Evolutionary conservation across 169 alveolate genomes (phyloP).

Genomic region (Plasmodium gallinaceum): DNA sequence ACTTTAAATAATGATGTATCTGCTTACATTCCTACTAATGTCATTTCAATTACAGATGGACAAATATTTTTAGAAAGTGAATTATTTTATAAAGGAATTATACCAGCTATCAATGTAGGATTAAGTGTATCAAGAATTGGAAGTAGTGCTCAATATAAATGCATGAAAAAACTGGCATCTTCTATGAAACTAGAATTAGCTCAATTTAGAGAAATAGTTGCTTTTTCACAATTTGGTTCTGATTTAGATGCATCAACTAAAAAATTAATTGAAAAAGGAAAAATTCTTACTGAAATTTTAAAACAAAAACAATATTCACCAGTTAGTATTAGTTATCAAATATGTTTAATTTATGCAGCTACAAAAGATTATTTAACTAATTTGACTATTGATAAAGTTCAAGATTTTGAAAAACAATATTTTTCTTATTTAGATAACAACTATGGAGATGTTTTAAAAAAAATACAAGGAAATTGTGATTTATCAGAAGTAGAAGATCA

Average conservation of each 20-base stretch:
- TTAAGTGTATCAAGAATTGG: slow-evolving; percentile 98
- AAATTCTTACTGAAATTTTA: slow-evolving; percentile 93
- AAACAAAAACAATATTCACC: slow-evolving; percentile 93
- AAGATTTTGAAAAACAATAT: slow-evolving; percentile 78
- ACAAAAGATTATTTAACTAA: slow-evolving; percentile 87
- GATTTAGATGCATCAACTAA: slow-evolving; percentile 97
- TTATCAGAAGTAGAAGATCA: slow-evolving; percentile 64
- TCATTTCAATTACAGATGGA: slow-evolving; percentile 98
- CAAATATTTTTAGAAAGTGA: slow-evolving; percentile 97
- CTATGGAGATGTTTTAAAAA: slow-evolving; percentile 33
- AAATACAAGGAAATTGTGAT: slow-evolving; percentile 53
- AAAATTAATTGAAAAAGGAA: slow-evolving; percentile 95
- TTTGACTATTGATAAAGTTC: slow-evolving; percentile 82
- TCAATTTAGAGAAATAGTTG: slow-evolving; percentile 97
- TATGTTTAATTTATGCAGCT: slow-evolving; percentile 88
- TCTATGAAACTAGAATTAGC: slow-evolving; percentile 97
- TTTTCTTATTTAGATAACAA: slow-evolving; percentile 31
- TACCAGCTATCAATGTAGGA: slow-evolving; percentile 99
- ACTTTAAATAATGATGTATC: slow-evolving; percentile 99
- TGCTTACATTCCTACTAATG: slow-evolving; percentile 98
- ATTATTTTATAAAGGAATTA: slow-evolving; percentile 97
- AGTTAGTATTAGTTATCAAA: slow-evolving; percentile 86
- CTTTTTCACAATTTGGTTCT: slow-evolving; percentile 97
- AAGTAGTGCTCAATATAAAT: slow-evolving; percentile 96
- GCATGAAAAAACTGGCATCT: slow-evolving; percentile 93